Evolutionary conservation across 441 rosid species (phyloP), one percentile per base, ranked within the genome.

Genomic region (Adansonia gregorii): DNA sequence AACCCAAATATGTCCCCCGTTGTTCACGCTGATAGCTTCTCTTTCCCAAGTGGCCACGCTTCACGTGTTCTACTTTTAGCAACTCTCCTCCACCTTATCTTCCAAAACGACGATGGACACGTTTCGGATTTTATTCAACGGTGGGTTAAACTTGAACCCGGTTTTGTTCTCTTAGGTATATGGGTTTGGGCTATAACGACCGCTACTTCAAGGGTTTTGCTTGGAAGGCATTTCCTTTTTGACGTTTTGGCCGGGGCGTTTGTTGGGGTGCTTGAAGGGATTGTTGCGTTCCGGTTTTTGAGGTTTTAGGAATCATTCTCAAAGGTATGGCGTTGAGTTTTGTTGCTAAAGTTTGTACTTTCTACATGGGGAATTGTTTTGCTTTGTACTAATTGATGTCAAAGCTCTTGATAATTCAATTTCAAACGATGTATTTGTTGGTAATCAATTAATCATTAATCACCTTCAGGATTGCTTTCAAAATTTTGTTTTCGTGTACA

Each of bases 21-120:
- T 3, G 96, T 93, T 63, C 81, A 92, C 11, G 87, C 85, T 20
- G 99, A 92, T 71, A 86, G 88, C 79, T 95, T 83, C 84, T 93
- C 99, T 31, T 93, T 95, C 76, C 99, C 98, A 76, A 92, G 96
- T 9, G 97, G 99, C 61, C 97, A 95, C 86, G 88, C 99, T 5
- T 91, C 98, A 12, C 91, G 97, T 43, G 95, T 95, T 64, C 90
- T 80, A 84, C 84, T 90, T 80, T 83, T 90, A 24, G 95, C 97
- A 1, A 82, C 93, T 0, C 75, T 91, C 52, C 80, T 92, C 72
- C 89, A 79, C 54, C 82, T 64, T 83, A 88, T 59, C 70, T 41
- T 66, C 71, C 9, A 76, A 84, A 2, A 81, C 22, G 11, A 76
- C 63, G 78, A 75, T 8, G 80, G 74, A 64, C 56, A 68, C 8